These are phyloP conservation scores for Scenedesmus sp. DNA, from an alignment of 163 green algal genomes.

Conservation along the genomic window DNA sequence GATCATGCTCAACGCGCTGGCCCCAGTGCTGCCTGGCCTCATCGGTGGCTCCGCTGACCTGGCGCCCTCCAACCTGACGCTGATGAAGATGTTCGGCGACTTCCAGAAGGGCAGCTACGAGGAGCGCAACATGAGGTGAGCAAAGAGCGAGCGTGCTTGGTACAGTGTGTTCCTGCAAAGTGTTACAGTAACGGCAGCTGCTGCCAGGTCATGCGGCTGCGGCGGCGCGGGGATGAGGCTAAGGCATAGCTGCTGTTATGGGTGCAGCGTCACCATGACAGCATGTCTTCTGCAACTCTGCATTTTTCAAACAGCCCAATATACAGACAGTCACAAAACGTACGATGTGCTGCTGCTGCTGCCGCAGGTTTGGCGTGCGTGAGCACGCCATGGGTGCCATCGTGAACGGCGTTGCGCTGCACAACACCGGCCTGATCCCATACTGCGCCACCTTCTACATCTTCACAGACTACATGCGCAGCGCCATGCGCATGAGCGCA, in stretches of 20 bases:
- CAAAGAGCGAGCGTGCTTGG: not conserved
- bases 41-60: conserved; percentile 98
- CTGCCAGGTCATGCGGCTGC: not conserved
- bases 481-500: conserved; percentile 95
- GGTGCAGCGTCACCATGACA: not conserved
- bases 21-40: conserved; percentile 90
- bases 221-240: not conserved
- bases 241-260: not conserved
- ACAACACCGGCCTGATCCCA: conserved; percentile 92
- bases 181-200: not conserved
- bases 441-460: conserved; percentile 99
- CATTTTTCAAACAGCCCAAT: not conserved
- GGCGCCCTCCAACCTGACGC: conserved; percentile 98
- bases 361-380: conserved; percentile 91
- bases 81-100: conserved; percentile 96
- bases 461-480: conserved; percentile 99
- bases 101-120: conserved; percentile 87
- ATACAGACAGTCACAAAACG: not conserved
- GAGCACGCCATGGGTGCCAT: conserved; percentile 99
- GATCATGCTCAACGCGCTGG: conserved; percentile 97
- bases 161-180: not conserved
- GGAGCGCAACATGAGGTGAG: conserved; percentile 94
- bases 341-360: not conserved
- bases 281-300: not conserved
- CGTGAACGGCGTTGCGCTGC: conserved; percentile 95